A percentile compares a stretch with the other conserved stretches of the same genome.
Conservation (phyloP, 2,329 filamentous ascomycete species). For the Orbilia quercus region DNA sequence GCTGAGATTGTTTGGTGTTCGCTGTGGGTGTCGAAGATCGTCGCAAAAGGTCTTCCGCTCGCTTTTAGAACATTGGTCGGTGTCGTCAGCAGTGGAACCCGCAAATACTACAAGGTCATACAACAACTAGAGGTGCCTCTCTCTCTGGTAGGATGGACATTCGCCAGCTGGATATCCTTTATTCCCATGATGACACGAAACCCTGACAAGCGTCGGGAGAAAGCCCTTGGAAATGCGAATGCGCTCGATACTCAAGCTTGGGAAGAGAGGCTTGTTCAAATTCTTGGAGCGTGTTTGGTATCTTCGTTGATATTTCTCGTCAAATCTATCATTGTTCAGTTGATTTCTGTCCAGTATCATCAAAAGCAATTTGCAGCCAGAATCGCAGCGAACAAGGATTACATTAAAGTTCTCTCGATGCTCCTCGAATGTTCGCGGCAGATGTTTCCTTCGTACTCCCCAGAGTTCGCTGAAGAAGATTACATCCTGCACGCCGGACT, state of each 20-base stretch:
- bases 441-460: constrained; percentile 91
- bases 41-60: constrained; percentile 71
- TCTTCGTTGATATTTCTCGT: constrained; percentile 76
- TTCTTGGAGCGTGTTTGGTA: constrained; percentile 75
- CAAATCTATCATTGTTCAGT: constrained; percentile 82
- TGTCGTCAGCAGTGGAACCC: constrained; percentile 75
- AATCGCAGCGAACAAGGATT: constrained; percentile 90
- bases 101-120: constrained; percentile 76
- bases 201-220: constrained; percentile 55
- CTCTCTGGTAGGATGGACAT: constrained; percentile 76
- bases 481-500: constrained; percentile 86
- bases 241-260: constrained; percentile 61
- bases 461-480: constrained; percentile 90
- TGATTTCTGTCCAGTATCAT: constrained; percentile 87
- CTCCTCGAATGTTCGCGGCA: constrained; percentile 90
- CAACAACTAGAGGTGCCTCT: constrained; percentile 74
- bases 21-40: constrained; percentile 75
- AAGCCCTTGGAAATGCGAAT: constrained; percentile 24
- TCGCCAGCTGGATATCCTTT: constrained; percentile 73
- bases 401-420: constrained; percentile 81
- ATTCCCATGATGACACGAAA: constrained; percentile 62
- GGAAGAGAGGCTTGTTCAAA: constrained; percentile 69
- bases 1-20: constrained; percentile 75
- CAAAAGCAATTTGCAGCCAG: constrained; percentile 82
- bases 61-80: constrained; percentile 77